Evolutionary conservation across 2,329 filamentous ascomycete genomes (phyloP).

Genomic region (Neopestalotiopsis clavispora): DNA sequence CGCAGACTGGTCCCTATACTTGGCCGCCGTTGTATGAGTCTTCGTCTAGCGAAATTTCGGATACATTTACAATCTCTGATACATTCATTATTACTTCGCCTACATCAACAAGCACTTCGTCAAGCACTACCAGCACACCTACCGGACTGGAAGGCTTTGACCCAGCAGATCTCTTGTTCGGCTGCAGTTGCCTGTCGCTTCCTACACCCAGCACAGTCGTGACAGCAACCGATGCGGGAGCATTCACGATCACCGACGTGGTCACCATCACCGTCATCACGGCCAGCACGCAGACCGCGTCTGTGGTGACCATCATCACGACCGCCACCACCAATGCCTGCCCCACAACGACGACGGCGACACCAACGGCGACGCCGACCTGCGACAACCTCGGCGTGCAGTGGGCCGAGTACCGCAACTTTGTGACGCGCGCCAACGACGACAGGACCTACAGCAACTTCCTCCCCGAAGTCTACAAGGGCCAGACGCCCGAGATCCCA

Average conservation of each 20-base stretch:
- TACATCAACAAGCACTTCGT: background rate
- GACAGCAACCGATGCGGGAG: background rate
- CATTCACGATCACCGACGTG: background rate
- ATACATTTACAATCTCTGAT: background rate
- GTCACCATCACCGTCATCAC: background rate
- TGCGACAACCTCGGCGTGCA: background rate
- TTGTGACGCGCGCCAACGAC: background rate
- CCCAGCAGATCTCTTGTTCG: background rate
- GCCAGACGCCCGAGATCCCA: background rate
- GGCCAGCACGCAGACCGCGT: background rate
- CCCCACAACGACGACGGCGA: background rate
- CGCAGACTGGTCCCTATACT: background rate
- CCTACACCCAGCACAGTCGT: background rate
- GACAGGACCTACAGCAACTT: background rate
- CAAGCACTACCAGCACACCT: background rate
- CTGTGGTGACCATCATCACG: background rate
- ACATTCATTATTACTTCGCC: background rate
- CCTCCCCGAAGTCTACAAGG: background rate
- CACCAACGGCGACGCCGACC: background rate
- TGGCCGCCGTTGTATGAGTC: background rate
- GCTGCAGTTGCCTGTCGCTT: background rate
- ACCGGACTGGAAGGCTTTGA: background rate
- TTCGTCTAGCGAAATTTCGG: background rate
- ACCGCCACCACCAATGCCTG: background rate
- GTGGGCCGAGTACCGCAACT: slow-evolving; percentile 1